Conservation (phyloP, 805 yeast genomes). For the Zygosaccharomyces bailii region DNA sequence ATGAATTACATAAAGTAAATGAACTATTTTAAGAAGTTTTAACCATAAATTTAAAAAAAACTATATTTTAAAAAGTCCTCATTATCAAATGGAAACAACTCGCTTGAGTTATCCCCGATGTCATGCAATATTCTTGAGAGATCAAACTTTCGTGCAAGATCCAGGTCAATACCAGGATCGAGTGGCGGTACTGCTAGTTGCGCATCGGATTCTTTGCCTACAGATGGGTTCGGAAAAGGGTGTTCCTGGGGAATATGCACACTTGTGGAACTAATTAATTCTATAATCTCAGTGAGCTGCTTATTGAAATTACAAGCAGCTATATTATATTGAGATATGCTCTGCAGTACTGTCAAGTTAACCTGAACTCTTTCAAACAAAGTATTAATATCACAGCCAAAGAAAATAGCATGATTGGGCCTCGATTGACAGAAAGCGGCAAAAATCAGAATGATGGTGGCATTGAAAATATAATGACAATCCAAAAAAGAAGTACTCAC, state of each 20-base stretch:
- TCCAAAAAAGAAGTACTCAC: slow-evolving; percentile 20
- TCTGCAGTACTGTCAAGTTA: slow-evolving; percentile 17
- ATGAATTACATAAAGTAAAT: neutral
- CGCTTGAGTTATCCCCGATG: slow-evolving; percentile 8
- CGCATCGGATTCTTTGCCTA: neutral
- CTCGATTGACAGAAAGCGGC: slow-evolving; percentile 17
- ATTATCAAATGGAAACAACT: slow-evolving; percentile 10
- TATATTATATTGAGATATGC: slow-evolving; percentile 18
- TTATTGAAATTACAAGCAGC: slow-evolving; percentile 18
- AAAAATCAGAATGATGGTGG: slow-evolving; percentile 18
- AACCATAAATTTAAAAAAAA: neutral
- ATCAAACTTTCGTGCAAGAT: slow-evolving; percentile 14
- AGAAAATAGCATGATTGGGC: slow-evolving; percentile 11
- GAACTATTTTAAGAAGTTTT: neutral
- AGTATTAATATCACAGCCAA: slow-evolving; percentile 11
- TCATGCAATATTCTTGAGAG: slow-evolving; percentile 14
- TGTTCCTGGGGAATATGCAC: slow-evolving; percentile 11
- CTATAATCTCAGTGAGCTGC: slow-evolving; percentile 22
- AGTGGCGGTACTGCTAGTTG: neutral
- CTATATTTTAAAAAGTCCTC: slow-evolving; percentile 15
- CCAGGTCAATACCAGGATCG: slow-evolving; percentile 4
- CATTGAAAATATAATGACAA: slow-evolving; percentile 22
- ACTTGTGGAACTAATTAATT: slow-evolving; percentile 14
- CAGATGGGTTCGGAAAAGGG: slow-evolving; percentile 1
- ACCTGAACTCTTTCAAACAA: slow-evolving; percentile 17